Evolutionary conservation across 2,329 filamentous ascomycete genomes (phyloP).

Genomic region (Neonectria magnoliae): DNA sequence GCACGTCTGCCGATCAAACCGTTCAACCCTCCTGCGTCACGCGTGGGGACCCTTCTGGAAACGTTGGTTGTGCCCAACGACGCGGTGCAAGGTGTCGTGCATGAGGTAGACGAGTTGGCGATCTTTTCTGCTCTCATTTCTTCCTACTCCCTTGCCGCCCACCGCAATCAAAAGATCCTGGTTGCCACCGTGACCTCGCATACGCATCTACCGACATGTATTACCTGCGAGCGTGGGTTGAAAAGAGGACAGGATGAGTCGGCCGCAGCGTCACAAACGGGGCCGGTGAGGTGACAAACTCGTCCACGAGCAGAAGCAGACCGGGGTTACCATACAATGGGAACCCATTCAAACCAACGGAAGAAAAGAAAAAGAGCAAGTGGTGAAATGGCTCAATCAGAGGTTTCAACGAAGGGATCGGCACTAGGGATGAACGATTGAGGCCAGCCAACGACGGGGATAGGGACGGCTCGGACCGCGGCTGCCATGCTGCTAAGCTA

Average conservation of each 20-base stretch:
- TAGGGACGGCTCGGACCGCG: slow-evolving; percentile 16
- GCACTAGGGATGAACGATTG: slow-evolving; percentile 13
- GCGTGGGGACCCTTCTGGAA: slow-evolving; percentile 11
- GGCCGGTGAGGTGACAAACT: slow-evolving; percentile 1
- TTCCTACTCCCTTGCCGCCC: not conserved
- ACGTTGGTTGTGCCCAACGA: not conserved
- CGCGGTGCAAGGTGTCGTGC: not conserved
- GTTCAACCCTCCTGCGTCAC: slow-evolving; percentile 4
- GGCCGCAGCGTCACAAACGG: slow-evolving; percentile 3
- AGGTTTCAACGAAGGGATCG: not conserved
- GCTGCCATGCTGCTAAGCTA: slow-evolving; percentile 13
- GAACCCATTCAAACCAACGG: slow-evolving; percentile 4
- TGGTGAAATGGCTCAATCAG: not conserved
- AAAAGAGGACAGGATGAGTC: slow-evolving; percentile 1
- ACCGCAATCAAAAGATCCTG: not conserved
- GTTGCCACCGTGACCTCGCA: not conserved
- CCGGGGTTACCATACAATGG: not conserved
- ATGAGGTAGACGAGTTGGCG: not conserved
- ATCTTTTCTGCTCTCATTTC: not conserved
- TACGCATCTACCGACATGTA: not conserved
- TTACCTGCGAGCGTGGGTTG: slow-evolving; percentile 3
- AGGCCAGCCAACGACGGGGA: not conserved
- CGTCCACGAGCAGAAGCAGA: slow-evolving; percentile 9
- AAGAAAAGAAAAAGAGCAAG: not conserved
- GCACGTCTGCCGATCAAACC: slow-evolving; percentile 24